phyloP scores from a whole-genome alignment of 257 asterid genomes.

The Nicotiana tabacum region DNA sequence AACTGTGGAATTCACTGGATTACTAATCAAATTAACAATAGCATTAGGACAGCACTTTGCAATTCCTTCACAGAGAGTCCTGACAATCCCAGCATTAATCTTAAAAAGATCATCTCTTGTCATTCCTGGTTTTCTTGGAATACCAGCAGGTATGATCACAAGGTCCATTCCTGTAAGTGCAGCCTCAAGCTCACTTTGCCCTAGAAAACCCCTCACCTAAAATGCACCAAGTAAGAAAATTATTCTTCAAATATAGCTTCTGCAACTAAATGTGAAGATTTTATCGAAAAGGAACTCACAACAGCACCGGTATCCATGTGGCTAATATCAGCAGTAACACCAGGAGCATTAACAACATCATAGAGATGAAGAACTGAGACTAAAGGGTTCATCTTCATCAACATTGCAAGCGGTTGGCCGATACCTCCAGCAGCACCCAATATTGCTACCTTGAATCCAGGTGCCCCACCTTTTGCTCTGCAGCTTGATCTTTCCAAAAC shows the following conservation, averaged over 20 bases:
- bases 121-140: slow-evolving; percentile 98
- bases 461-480: slow-evolving; percentile 94
- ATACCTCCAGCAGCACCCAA: slow-evolving; percentile 97
- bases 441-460: slow-evolving; percentile 92
- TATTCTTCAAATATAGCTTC: background rate
- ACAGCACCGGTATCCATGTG: slow-evolving; percentile 99
- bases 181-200: slow-evolving; percentile 70
- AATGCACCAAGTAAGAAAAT: background rate
- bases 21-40: slow-evolving; percentile 78
- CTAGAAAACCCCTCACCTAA: slow-evolving; percentile 57
- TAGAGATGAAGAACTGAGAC: slow-evolving; percentile 93
- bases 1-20: slow-evolving; percentile 95
- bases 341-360: slow-evolving; percentile 92
- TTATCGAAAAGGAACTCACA: slow-evolving; percentile 27
- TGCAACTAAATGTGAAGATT: background rate
- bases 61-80: slow-evolving; percentile 83
- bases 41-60: slow-evolving; percentile 84
- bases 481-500: slow-evolving; percentile 50
- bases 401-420: slow-evolving; percentile 87
- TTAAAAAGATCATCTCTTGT: slow-evolving; percentile 95
- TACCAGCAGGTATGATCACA: slow-evolving; percentile 92
- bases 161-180: slow-evolving; percentile 98
- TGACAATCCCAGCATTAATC: slow-evolving; percentile 93
- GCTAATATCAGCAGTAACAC: slow-evolving; percentile 93
- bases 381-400: slow-evolving; percentile 90